phyloP scores from a whole-genome alignment of 768 basidiomycete genomes.

The Chalciporus sphaerocephalus region DNA sequence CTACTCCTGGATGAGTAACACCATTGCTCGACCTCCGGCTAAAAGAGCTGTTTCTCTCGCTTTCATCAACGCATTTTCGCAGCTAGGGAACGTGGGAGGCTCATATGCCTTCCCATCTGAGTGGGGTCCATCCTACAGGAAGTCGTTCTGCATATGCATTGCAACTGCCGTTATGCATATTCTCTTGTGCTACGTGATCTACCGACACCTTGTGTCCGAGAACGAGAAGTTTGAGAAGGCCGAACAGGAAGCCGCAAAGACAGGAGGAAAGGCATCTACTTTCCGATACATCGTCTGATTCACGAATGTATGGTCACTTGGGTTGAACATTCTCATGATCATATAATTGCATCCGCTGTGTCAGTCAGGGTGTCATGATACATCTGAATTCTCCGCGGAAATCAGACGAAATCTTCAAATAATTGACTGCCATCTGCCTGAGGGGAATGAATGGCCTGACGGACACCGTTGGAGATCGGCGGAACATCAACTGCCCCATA shows the following conservation, averaged over 20 bases:
- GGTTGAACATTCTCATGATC: no score
- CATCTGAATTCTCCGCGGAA: no score
- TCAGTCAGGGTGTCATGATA: no score
- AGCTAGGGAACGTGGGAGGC: slow-evolving; percentile 76
- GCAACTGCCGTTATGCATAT: slow-evolving; percentile 29
- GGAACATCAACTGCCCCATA: no score
- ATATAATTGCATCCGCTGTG: no score
- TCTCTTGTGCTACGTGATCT: not conserved
- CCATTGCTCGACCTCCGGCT: slow-evolving; percentile 66
- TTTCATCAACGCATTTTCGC: slow-evolving; percentile 70
- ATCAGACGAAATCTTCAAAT: no score
- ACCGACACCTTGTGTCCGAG: not conserved
- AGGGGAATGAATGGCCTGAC: no score
- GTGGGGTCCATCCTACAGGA: slow-evolving; percentile 64
- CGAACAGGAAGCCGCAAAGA: slow-evolving; percentile 1
- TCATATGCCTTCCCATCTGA: slow-evolving; percentile 62
- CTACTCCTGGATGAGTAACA: slow-evolving; percentile 43
- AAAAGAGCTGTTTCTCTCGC: slow-evolving; percentile 81
- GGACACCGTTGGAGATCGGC: no score
- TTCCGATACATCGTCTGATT: not conserved
- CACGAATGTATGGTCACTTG: no score
- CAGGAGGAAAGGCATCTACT: not conserved
- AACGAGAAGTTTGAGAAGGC: not conserved
- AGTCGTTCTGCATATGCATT: slow-evolving; percentile 68
- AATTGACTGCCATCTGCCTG: no score